Percentiles rank a stretch among this genome's conserved stretches.
phyloP scores from a whole-genome alignment of 2,329 filamentous ascomycete species.

The Penicillium concentricum region DNA sequence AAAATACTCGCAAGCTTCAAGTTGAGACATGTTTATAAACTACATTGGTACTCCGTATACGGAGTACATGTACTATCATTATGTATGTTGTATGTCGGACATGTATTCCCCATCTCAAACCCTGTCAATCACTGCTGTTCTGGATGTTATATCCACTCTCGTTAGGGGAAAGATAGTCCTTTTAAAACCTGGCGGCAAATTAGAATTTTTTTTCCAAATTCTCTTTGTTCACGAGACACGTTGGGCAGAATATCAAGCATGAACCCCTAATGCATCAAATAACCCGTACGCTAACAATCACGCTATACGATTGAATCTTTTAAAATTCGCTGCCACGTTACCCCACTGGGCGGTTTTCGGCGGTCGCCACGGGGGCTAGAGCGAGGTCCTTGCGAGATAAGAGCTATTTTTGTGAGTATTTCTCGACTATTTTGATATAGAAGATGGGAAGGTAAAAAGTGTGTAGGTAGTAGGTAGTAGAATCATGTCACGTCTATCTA shows the following conservation, averaged over 20 bases:
- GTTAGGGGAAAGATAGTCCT: background rate
- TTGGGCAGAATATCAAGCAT: conserved; percentile 2
- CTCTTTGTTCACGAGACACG: background rate
- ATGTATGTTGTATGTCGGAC: background rate
- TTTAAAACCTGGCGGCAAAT: background rate
- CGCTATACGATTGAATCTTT: conserved; percentile 1
- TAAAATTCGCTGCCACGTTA: conserved; percentile 5
- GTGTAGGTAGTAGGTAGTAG: background rate
- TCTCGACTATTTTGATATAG: background rate
- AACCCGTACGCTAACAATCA: background rate
- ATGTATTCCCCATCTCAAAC: conserved; percentile 1
- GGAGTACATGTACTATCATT: too few relatives aligned
- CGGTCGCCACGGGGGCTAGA: conserved; percentile 6
- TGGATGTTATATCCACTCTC: conserved; percentile 1
- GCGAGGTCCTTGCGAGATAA: conserved; percentile 6
- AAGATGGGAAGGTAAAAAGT: too few relatives aligned
- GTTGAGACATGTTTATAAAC: too few relatives aligned
- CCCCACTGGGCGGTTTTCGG: conserved; percentile 11
- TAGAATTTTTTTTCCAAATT: background rate
- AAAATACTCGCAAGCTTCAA: too few relatives aligned
- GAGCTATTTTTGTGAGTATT: background rate
- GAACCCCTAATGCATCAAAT: conserved; percentile 3
- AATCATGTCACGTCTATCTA: background rate
- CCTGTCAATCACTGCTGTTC: conserved; percentile 11
- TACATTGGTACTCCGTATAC: too few relatives aligned